Evolutionary conservation across 208 protist genomes (phyloP).

Genomic region (Trypanosoma mega): DNA sequence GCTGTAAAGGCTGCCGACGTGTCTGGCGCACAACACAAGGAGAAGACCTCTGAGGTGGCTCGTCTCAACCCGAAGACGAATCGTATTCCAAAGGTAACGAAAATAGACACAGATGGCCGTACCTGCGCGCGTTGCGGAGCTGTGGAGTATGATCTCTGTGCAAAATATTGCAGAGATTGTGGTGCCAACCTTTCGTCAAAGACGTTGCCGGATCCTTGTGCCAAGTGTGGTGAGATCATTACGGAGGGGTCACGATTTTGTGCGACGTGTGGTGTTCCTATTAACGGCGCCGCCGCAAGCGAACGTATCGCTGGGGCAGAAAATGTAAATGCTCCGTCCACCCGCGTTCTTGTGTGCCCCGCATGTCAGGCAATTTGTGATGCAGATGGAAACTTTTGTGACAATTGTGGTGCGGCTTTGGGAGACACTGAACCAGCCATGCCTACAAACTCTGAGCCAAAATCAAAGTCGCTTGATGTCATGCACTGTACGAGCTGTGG

Average conservation of each 20-base stretch:
- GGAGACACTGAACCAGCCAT: conserved; percentile 35
- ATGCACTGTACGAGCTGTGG: conserved; percentile 70
- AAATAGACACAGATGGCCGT: conserved; percentile 33
- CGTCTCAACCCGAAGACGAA: conserved; percentile 44
- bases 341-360: conserved; percentile 53
- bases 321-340: conserved; percentile 46
- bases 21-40: no score
- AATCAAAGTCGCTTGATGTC: conserved; percentile 15
- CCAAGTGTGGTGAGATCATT: conserved; percentile 61
- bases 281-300: conserved; percentile 40
- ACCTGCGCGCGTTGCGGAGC: conserved; percentile 55
- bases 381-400: conserved; percentile 85
- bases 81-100: conserved; percentile 42
- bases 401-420: conserved; percentile 78
- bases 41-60: conserved; percentile 1
- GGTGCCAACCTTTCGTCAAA: conserved; percentile 46
- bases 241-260: conserved; percentile 82
- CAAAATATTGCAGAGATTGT: conserved; percentile 87
- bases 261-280: conserved; percentile 69
- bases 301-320: conserved; percentile 44
- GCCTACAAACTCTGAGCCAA: neutral
- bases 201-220: conserved; percentile 44
- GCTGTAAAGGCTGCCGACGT: no score
- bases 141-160: conserved; percentile 73
- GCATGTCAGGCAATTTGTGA: conserved; percentile 72